phyloP scores from a whole-genome alignment of 106 monocot species.

The Posidonia australis region DNA sequence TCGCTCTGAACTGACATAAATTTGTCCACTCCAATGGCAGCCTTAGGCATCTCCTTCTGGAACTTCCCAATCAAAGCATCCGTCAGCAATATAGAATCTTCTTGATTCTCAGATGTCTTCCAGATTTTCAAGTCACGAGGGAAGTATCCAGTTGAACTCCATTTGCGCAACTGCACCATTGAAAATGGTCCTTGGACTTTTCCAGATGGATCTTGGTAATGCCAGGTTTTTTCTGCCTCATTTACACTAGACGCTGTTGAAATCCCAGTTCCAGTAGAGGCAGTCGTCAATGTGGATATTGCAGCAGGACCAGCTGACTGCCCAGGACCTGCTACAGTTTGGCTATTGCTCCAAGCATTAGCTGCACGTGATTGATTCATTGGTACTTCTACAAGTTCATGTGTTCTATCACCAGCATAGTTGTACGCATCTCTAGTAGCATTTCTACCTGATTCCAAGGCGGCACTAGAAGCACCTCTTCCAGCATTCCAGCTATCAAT shows the following conservation, averaged over 20 bases:
- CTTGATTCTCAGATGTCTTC: constrained; percentile 22
- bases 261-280: not conserved
- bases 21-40: not conserved
- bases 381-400: constrained; percentile 10
- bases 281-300: not conserved
- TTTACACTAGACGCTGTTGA: constrained; percentile 7
- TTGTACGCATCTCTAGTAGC: constrained; percentile 12
- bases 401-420: constrained; percentile 13
- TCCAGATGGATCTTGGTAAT: constrained; percentile 26
- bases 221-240: constrained; percentile 28
- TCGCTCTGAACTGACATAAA: not conserved
- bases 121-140: constrained; percentile 20
- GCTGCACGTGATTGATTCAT: not conserved
- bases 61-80: constrained; percentile 28
- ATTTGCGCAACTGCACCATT: constrained; percentile 24
- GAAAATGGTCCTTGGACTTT: constrained; percentile 34
- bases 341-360: constrained; percentile 1
- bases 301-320: constrained; percentile 2
- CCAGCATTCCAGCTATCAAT: constrained; percentile 13
- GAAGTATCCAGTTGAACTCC: constrained; percentile 32
- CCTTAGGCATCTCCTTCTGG: constrained; percentile 1
- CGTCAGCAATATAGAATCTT: constrained; percentile 24
- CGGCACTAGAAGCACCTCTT: not conserved
- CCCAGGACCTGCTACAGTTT: not conserved
- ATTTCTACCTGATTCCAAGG: constrained; percentile 4